phyloP scores from a whole-genome alignment of 2,329 filamentous ascomycete genomes.

The Magnaporthiopsis poae region DNA sequence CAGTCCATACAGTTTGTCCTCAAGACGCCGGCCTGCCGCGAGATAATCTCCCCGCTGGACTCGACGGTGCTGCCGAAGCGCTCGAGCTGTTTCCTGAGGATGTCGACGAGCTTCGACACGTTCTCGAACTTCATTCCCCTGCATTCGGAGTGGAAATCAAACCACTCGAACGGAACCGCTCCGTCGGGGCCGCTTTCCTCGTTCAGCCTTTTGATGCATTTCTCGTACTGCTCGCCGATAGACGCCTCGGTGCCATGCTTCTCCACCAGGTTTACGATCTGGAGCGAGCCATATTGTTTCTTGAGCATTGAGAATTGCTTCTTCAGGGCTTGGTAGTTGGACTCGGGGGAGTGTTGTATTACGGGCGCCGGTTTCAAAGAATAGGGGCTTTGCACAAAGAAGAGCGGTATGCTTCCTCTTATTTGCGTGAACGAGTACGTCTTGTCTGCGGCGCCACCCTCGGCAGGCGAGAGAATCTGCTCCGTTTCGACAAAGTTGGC shows the following conservation, averaged over 20 bases:
- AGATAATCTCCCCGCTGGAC: conserved; percentile 26
- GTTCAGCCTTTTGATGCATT: conserved; percentile 57
- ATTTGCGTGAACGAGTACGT: conserved; percentile 79
- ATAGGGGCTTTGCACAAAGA: conserved; percentile 91
- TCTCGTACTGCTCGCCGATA: conserved; percentile 69
- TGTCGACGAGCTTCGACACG: conserved; percentile 67
- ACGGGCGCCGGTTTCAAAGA: conserved; percentile 80
- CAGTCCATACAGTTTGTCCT: conserved; percentile 99
- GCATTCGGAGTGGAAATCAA: conserved; percentile 88
- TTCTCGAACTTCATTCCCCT: conserved; percentile 98
- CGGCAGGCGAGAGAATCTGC: conserved; percentile 65
- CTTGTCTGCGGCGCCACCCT: conserved; percentile 34
- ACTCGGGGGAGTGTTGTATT: conserved; percentile 68
- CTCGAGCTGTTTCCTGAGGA: conserved; percentile 57
- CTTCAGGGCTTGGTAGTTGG: conserved; percentile 68
- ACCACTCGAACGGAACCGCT: conserved; percentile 75
- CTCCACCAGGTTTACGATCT: conserved; percentile 77
- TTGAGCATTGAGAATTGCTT: conserved; percentile 66
- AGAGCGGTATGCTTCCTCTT: conserved; percentile 83
- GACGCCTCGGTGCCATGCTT: conserved; percentile 73
- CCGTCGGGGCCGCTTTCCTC: conserved; percentile 34
- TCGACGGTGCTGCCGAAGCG: conserved; percentile 61
- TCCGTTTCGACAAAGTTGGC: conserved; percentile 94
- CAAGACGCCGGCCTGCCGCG: conserved; percentile 63
- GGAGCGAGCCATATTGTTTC: conserved; percentile 63